Percentiles rank a stretch among this genome's conserved stretches.
These are phyloP conservation scores for Lodderomyces beijingensis DNA, from an alignment of 1,139 yeast genomes.

Conservation along the genomic window DNA sequence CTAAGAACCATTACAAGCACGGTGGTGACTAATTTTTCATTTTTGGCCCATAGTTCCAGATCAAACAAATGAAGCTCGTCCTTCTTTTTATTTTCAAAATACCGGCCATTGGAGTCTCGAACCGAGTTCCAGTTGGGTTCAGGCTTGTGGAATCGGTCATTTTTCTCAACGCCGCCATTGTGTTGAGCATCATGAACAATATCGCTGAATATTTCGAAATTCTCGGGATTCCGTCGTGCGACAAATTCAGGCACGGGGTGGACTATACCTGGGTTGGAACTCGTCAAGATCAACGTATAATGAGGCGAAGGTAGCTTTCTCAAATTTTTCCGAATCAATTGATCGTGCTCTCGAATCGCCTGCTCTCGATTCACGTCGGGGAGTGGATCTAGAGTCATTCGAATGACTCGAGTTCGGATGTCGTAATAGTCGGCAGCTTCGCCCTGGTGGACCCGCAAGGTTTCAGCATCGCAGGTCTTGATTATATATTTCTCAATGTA, in stretches of 20 bases:
- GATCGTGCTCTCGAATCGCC: slow-evolving; percentile 40
- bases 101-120: slow-evolving; percentile 31
- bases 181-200: slow-evolving; percentile 45
- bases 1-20: slow-evolving; percentile 25
- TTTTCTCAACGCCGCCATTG: slow-evolving; percentile 51
- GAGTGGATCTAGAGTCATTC: slow-evolving; percentile 47
- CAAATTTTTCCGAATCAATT: slow-evolving; percentile 44
- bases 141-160: slow-evolving; percentile 35
- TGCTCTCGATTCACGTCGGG: slow-evolving; percentile 13
- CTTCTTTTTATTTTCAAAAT: slow-evolving; percentile 26
- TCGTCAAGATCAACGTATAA: slow-evolving; percentile 50
- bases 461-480: slow-evolving; percentile 47
- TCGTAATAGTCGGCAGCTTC: slow-evolving; percentile 52
- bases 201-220: slow-evolving; percentile 42
- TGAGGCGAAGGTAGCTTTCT: slow-evolving; percentile 69
- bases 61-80: slow-evolving; percentile 39
- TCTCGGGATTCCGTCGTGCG: slow-evolving; percentile 26
- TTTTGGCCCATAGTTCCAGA: slow-evolving; percentile 34
- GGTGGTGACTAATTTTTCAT: slow-evolving; percentile 37
- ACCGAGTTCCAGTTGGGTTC: slow-evolving; percentile 31
- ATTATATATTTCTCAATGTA: slow-evolving; percentile 39
- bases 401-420: slow-evolving; percentile 54
- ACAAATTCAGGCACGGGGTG: slow-evolving; percentile 31
- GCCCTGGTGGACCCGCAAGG: slow-evolving; percentile 35
- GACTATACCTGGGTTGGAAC: slow-evolving; percentile 17